Conservation (phyloP, 352 stramenopile genomes). For the Pythium periplocum region DNA sequence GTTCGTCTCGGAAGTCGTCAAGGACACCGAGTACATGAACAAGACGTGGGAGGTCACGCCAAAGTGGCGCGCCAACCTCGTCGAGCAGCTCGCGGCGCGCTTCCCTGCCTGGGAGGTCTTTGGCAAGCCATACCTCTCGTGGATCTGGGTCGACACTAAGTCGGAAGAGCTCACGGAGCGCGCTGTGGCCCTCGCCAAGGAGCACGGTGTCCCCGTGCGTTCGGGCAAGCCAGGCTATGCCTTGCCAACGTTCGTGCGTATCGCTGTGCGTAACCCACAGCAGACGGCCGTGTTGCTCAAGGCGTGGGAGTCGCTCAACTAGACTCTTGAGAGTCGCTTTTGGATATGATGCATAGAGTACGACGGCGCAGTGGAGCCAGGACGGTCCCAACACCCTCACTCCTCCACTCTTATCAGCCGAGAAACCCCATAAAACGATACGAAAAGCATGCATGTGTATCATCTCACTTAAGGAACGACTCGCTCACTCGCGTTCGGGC, state of each 20-base stretch:
- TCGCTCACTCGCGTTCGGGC: constrained; percentile 37
- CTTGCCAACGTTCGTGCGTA: constrained; percentile 75
- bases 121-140: constrained; percentile 75
- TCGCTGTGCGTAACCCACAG: constrained; percentile 74
- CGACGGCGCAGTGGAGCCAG: no score
- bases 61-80: constrained; percentile 63
- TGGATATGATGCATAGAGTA: no score
- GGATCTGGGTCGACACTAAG: constrained; percentile 88
- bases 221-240: constrained; percentile 87
- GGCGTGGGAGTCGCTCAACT: constrained; percentile 66
- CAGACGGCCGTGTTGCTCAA: constrained; percentile 67
- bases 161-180: constrained; percentile 39
- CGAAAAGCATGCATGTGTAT: no score
- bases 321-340: not conserved
- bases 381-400: no score
- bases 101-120: constrained; percentile 70
- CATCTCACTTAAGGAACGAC: no score
- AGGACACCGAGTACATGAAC: constrained; percentile 71
- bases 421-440: no score
- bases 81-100: constrained; percentile 40
- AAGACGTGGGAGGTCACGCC: constrained; percentile 83
- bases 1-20: constrained; percentile 79
- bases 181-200: constrained; percentile 70
- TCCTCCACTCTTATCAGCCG: no score
- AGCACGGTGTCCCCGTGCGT: constrained; percentile 81